phyloP scores from a whole-genome alignment of 2,329 filamentous ascomycete species.

The Sclerotinia glacialis region DNA sequence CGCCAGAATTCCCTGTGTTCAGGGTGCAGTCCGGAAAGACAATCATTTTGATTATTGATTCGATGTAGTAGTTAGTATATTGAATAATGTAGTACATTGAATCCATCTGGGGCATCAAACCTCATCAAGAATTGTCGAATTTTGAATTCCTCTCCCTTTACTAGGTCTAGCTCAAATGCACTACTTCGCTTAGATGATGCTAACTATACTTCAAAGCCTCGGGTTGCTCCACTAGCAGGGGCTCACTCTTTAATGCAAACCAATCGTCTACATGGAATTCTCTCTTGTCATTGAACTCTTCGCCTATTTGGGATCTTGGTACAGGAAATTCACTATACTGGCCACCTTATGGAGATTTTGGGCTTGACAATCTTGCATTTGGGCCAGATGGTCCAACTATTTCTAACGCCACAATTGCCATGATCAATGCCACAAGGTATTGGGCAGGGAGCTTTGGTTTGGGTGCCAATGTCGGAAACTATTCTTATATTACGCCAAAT shows the following conservation, averaged over 20 bases:
- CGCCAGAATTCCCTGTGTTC: not conserved
- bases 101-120: not conserved
- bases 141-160: not conserved
- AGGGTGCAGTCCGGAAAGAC: not conserved
- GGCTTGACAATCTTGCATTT: constrained; percentile 46
- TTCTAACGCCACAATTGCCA: constrained; percentile 43
- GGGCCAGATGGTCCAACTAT: constrained; percentile 40
- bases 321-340: not conserved
- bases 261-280: constrained; percentile 54
- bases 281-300: constrained; percentile 46
- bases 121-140: not conserved
- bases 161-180: not conserved
- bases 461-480: constrained; percentile 54
- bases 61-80: not conserved
- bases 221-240: constrained; percentile 55
- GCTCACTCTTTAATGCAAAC: constrained; percentile 54
- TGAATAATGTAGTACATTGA: not conserved
- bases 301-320: constrained; percentile 43
- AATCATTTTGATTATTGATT: not conserved
- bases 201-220: constrained; percentile 41
- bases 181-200: not conserved
- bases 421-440: constrained; percentile 54
- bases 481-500: constrained; percentile 45
- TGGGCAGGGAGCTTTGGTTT: constrained; percentile 56
- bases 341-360: constrained; percentile 55